Percentiles rank a stretch among this genome's conserved stretches.
Evolutionary conservation across 2,329 filamentous ascomycete species (phyloP).

Genomic region (Colletotrichum limetticola): DNA sequence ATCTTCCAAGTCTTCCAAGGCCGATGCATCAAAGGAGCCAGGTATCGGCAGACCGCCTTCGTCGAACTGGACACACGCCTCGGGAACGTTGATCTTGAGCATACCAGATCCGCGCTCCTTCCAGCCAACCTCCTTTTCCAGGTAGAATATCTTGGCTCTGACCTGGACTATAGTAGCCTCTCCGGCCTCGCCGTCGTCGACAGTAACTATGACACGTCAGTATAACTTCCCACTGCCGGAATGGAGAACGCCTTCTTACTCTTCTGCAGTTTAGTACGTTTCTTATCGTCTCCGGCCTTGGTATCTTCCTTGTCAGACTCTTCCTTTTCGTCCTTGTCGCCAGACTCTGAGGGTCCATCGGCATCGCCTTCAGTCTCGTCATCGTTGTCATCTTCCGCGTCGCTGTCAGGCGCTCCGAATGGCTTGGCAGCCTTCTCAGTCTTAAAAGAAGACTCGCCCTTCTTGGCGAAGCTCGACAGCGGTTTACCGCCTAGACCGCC

Average conservation of each 20-base stretch:
- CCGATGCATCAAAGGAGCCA: conserved; percentile 66
- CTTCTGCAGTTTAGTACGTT: conserved; percentile 74
- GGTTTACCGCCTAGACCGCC: conserved; percentile 53
- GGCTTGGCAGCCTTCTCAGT: conserved; percentile 74
- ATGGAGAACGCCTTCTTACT: conserved; percentile 60
- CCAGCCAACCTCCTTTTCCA: conserved; percentile 80
- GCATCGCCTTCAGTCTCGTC: conserved; percentile 51
- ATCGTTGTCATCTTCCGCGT: conserved; percentile 63
- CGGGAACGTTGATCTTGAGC: conserved; percentile 83
- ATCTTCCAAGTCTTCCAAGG: conserved; percentile 53
- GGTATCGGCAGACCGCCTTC: conserved; percentile 60
- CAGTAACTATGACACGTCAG: conserved; percentile 61
- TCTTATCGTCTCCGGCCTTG: conserved; percentile 68
- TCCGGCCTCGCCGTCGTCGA: conserved; percentile 88
- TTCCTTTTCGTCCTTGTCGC: conserved; percentile 60
- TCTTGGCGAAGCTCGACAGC: conserved; percentile 77
- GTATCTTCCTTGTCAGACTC: conserved; percentile 65
- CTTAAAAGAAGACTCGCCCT: conserved; percentile 61
- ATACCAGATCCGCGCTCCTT: conserved; percentile 89
- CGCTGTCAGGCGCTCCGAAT: conserved; percentile 81
- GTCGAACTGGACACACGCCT: conserved; percentile 65
- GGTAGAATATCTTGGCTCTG: conserved; percentile 86
- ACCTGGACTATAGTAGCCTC: conserved; percentile 81
- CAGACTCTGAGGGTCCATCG: conserved; percentile 45
- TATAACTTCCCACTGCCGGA: neutral